Base-by-base conservation (phyloP, 202 grass and related monocot genomes). In the Hordeum pubiflorum region DNA sequence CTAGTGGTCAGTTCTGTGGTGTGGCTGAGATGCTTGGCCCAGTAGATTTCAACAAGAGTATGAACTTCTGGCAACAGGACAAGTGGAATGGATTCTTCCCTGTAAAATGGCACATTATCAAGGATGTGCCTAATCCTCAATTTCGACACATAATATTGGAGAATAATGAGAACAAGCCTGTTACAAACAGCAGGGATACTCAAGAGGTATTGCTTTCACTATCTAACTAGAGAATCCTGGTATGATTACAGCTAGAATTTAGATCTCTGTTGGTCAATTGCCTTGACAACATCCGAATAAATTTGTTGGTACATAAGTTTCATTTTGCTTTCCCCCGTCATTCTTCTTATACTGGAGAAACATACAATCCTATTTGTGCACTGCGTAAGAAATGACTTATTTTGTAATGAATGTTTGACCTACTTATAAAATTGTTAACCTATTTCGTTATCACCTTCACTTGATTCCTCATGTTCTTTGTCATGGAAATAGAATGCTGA, bases 61-160 rank as follows among this genome's bases (percentile, higher is more conserved):
- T 97, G 94, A 85, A 87, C 41, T 97, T 97, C 83, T 97, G 94
- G 94, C 94, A 97, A 73, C 94, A 97, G 85, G 94, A 97, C 75
- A 97, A 97, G 79, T 97, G 94, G 94, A 94, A 89, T 38, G 94
- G 94, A 32, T 94, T 92, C 71, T 94, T 97, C 74, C 81, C 94
- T 3, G 85, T 97, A 62, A 94, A 97, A 85, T 97, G 94, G 94
- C 91, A 94, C 81, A 92, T 97, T 69, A 92, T 97, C 58, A 97
- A 97, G 83, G 94, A 97, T 78, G 85, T 97, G 63, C 91, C 94
- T 46, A 97, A 97, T 81, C 94, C 89, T 74, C 94, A 94, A 60
- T 94, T 97, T 87, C 87, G 91, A 24, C 91, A 94, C 81, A 94
- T 97, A 88, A 97, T 94, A 88, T 86, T 97, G 69, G 94, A 94